These are phyloP conservation scores for Acer yangbiense DNA, from an alignment of 345 rosid genomes.

Conservation along the genomic window DNA sequence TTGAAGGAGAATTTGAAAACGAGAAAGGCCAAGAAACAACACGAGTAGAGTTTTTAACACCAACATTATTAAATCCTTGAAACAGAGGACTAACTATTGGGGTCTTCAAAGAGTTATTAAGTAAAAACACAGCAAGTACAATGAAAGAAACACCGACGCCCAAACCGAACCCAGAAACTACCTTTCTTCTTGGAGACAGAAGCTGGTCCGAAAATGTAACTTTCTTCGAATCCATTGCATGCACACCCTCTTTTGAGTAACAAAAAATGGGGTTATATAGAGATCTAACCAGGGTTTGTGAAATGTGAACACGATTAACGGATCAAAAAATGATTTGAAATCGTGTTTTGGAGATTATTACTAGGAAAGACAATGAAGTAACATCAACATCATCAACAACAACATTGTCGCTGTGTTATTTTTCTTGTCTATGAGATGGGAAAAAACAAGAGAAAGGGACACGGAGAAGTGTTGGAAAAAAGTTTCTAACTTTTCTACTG, in stretches of 20 bases:
- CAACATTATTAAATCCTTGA: slow-evolving; percentile 39
- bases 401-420: not conserved
- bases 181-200: slow-evolving; percentile 40
- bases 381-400: not conserved
- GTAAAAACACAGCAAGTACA: slow-evolving; percentile 44
- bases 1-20: slow-evolving; percentile 21
- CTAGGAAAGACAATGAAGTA: not conserved
- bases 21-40: slow-evolving; percentile 40
- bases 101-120: slow-evolving; percentile 41
- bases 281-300: not conserved
- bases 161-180: slow-evolving; percentile 49
- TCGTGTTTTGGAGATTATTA: not conserved
- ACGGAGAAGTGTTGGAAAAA: not conserved
- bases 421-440: not conserved
- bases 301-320: not conserved
- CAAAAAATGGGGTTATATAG: not conserved
- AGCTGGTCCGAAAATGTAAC: slow-evolving; percentile 46
- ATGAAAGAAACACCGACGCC: slow-evolving; percentile 49
- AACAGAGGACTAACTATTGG: slow-evolving; percentile 46
- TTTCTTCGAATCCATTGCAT: slow-evolving; percentile 47
- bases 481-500: not conserved
- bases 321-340: not conserved
- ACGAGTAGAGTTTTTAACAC: slow-evolving; percentile 29
- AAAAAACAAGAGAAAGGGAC: not conserved
- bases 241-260: not conserved